A percentile compares a stretch with the other conserved stretches of the same genome.
phyloP scores from a whole-genome alignment of 441 rosid species.

The Mallotus japonicus region DNA sequence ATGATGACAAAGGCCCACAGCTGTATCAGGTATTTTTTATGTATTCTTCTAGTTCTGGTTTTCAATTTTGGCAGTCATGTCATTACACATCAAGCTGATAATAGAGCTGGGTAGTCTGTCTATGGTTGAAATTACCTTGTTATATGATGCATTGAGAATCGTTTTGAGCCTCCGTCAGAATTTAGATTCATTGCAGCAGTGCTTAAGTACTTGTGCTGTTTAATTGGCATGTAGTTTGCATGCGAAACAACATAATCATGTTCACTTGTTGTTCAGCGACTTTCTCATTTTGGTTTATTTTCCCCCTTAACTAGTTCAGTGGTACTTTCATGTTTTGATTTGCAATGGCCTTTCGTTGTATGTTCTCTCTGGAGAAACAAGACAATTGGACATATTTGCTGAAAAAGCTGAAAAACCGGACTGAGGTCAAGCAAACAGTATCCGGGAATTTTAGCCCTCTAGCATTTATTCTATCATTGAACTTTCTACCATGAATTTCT shows the following conservation, averaged over 20 bases:
- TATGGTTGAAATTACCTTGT: constrained; percentile 2
- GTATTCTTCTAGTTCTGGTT: constrained; percentile 16
- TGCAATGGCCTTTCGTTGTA: neutral
- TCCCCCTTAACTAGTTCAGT: no score
- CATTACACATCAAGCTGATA: neutral
- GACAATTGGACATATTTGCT: neutral
- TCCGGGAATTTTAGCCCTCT: neutral
- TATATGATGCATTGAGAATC: neutral
- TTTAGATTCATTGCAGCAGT: neutral
- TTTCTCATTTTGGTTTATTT: neutral
- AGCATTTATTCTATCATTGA: neutral
- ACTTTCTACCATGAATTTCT: neutral
- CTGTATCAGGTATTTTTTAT: constrained; percentile 22
- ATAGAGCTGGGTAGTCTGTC: neutral
- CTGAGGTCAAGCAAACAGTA: neutral
- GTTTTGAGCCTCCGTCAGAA: constrained; percentile 2
- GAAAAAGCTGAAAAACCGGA: neutral
- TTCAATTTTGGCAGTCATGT: constrained; percentile 38
- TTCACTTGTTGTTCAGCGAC: neutral
- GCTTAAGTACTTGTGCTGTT: neutral
- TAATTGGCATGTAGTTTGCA: neutral
- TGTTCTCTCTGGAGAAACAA: neutral
- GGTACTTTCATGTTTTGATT: neutral
- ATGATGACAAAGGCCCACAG: constrained; percentile 29
- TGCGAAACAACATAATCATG: constrained; percentile 6